Percentiles rank a stretch among this genome's conserved stretches.
phyloP scores from a whole-genome alignment of 352 stramenopile genomes.

The Globisporangium abappressorium region DNA sequence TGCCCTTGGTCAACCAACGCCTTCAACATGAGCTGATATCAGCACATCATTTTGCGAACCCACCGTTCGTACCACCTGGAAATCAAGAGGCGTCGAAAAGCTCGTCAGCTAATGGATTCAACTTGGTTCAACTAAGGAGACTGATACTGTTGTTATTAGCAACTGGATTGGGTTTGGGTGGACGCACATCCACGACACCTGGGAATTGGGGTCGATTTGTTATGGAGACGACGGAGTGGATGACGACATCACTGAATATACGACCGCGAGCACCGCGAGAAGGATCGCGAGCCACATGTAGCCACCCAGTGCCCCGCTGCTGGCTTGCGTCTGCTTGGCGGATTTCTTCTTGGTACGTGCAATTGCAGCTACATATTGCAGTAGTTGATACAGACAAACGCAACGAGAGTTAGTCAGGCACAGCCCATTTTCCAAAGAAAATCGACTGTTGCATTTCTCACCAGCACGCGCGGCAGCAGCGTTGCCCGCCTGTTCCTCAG shows the following conservation, averaged over 20 bases:
- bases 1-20: too few species aligned
- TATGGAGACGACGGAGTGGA: background rate
- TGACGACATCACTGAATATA: conserved; percentile 13
- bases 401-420: background rate
- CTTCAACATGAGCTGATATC: too few species aligned
- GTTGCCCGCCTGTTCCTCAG: conserved; percentile 40
- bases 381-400: background rate
- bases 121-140: too few species aligned
- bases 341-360: conserved; percentile 69
- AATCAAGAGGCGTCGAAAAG: too few species aligned
- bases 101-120: too few species aligned
- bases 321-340: conserved; percentile 34
- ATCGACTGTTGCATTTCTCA: conserved; percentile 16
- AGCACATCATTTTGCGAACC: too few species aligned
- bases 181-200: background rate
- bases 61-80: too few species aligned
- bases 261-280: conserved; percentile 36
- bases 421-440: background rate
- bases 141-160: background rate
- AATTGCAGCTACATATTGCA: conserved; percentile 45
- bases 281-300: conserved; percentile 40
- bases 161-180: background rate
- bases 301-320: conserved; percentile 20
- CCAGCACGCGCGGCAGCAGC: conserved; percentile 50
- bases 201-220: background rate